These are phyloP conservation scores for Arctostaphylos glauca DNA, from an alignment of 148 eudicot species.

Conservation along the genomic window DNA sequence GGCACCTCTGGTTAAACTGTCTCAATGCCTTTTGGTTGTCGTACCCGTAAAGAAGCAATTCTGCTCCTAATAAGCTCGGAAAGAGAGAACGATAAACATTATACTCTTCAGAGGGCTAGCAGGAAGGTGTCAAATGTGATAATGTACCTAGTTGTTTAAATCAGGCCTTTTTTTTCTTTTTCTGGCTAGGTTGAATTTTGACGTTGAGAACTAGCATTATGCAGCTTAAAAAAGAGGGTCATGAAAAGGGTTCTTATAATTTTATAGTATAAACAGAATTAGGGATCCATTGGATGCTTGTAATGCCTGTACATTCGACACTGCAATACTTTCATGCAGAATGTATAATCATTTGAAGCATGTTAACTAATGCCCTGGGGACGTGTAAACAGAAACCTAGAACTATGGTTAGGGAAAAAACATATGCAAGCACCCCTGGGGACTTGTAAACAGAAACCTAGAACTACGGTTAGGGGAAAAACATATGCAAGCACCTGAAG, in stretches of 20 bases:
- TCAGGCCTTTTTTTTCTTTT: not conserved
- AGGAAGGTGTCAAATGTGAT: too few species aligned
- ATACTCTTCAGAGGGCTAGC: too few species aligned
- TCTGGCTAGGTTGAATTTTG: not conserved
- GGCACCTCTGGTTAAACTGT: too few species aligned
- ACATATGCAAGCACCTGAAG: slow-evolving; percentile 59
- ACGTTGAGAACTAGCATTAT: not conserved
- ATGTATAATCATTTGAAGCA: not conserved
- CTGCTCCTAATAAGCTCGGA: too few species aligned
- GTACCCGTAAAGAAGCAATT: too few species aligned
- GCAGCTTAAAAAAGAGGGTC: not conserved
- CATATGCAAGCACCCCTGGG: slow-evolving; percentile 45
- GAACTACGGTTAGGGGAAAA: not conserved
- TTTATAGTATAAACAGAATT: not conserved
- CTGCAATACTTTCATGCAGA: not conserved
- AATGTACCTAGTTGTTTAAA: too few species aligned
- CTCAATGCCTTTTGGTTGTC: too few species aligned
- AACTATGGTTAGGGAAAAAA: not conserved
- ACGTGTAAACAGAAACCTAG: not conserved
- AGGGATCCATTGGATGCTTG: not conserved
- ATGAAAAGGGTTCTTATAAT: not conserved
- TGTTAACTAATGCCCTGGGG: not conserved
- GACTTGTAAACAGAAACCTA: not conserved
- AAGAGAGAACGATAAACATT: too few species aligned
- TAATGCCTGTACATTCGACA: not conserved